Evolutionary conservation across 257 asterid species (phyloP), one percentile per base, ranked within the genome.

Genomic region (Voacanga thouarsii): DNA sequence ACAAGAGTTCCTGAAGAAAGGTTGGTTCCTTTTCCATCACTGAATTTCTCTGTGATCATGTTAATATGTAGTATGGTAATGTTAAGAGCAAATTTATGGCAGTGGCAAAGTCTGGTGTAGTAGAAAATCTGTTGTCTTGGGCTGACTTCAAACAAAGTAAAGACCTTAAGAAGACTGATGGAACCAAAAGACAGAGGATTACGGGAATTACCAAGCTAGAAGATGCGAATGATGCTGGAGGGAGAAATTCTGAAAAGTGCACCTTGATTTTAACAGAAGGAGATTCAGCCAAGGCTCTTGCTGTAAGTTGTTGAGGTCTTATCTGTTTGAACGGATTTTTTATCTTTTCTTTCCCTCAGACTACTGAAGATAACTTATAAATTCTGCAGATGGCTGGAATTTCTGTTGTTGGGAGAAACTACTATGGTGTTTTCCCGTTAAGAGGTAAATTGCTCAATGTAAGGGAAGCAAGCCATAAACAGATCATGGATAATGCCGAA

Each of bases 251-350:
- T 30, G 97, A 91, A 16, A 90, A 81, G 83, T 96, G 99, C 82
- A 96, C 99, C 53, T 87, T 96, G 83, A 93, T 96, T 80, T 87
- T 96, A 90, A 96, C 99, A 26, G 98, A 96, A 89, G 99, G 99
- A 86, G 99, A 96, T 88, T 96, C 99, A 18, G 99, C 99, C 74
- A 94, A 92, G 88, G 96, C 97, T 77, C 97, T 96, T 72, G 99
- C 98, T 45, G 98, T 96, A 89, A 89, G 96, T 85, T 61, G 33
- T 24, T 64, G 14, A 30, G 28, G 50, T 39, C 56, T 57, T 12
- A 26, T 44, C 57, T 10, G 16, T 44, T 4, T 66, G 66, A 2
- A 7, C 68, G n/a, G 10, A 7, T 24, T 24, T 53, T 1, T 45
- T 41, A 14, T 19, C n/a, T 0, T 72, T 43, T 60, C 63, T 74